These are phyloP conservation scores for Bromus sterilis DNA, from an alignment of 176 grass and related monocot species.

Conservation along the genomic window DNA sequence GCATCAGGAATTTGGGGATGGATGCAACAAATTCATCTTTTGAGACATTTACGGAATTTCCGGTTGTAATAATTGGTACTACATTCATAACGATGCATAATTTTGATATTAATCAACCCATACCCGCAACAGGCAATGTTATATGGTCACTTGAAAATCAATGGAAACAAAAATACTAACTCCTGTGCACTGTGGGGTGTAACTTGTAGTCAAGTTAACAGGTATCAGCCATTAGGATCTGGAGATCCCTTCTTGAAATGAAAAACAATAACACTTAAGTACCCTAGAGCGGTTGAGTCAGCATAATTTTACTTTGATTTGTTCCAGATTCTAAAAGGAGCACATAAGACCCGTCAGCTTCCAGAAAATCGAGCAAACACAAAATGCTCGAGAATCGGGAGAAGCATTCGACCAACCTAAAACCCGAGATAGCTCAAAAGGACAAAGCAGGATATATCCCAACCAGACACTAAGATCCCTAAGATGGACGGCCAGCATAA, in stretches of 20 bases:
- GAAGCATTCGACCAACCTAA: background rate
- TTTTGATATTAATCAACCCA: background rate
- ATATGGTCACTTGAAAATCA: background rate
- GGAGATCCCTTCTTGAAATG: background rate
- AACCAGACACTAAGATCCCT: background rate
- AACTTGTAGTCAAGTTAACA: background rate
- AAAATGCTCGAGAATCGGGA: background rate
- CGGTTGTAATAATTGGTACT: background rate
- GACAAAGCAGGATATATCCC: background rate
- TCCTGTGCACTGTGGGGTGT: background rate
- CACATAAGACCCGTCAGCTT: background rate
- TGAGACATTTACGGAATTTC: background rate
- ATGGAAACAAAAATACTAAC: background rate
- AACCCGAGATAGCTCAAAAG: background rate
- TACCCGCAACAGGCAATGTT: background rate
- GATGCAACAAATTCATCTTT: background rate
- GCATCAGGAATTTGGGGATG: background rate
- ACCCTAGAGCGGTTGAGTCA: background rate
- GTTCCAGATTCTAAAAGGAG: background rate
- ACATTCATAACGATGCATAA: background rate
- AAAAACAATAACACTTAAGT: background rate
- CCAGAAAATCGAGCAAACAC: background rate
- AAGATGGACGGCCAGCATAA: background rate
- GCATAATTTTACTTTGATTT: background rate
- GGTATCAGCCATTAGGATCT: background rate